Percentiles rank a stretch among this genome's conserved stretches.
Evolutionary conservation across 2,329 filamentous ascomycete species (phyloP).

Genomic region (Pseudopyrenochaeta lycopersici): DNA sequence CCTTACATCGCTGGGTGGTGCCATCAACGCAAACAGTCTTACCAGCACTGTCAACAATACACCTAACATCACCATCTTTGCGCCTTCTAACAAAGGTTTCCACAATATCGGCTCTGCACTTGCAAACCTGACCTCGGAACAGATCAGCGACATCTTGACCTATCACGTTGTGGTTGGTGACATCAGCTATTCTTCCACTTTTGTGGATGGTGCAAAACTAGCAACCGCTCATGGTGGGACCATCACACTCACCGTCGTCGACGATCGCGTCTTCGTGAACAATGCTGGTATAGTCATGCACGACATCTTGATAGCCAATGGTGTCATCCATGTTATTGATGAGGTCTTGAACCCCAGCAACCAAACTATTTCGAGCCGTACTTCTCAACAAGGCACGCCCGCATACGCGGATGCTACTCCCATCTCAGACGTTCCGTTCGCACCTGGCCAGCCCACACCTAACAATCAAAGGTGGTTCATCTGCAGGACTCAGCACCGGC

Average conservation of each 20-base stretch:
- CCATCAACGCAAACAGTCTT: constrained; percentile 50
- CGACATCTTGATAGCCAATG: constrained; percentile 55
- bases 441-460: constrained; percentile 60
- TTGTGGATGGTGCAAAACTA: constrained; percentile 53
- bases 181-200: constrained; percentile 61
- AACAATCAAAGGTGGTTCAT: constrained; percentile 17
- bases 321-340: constrained; percentile 64
- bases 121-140: constrained; percentile 55
- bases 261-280: constrained; percentile 55
- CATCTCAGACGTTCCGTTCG: constrained; percentile 62
- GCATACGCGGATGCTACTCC: constrained; percentile 64
- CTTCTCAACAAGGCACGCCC: constrained; percentile 57
- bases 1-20: constrained; percentile 54
- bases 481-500: background rate
- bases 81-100: constrained; percentile 69
- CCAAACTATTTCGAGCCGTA: constrained; percentile 53
- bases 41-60: constrained; percentile 52
- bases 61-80: constrained; percentile 69
- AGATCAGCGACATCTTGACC: constrained; percentile 63
- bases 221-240: constrained; percentile 48
- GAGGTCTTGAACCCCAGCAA: constrained; percentile 66
- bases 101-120: constrained; percentile 64
- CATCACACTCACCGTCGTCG: constrained; percentile 52
- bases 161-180: constrained; percentile 71
- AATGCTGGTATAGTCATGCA: constrained; percentile 52